Percentiles rank a stretch among this genome's conserved stretches.
Evolutionary conservation across 176 grass and related monocot species (phyloP).

Genomic region (Saccharum officinarum): DNA sequence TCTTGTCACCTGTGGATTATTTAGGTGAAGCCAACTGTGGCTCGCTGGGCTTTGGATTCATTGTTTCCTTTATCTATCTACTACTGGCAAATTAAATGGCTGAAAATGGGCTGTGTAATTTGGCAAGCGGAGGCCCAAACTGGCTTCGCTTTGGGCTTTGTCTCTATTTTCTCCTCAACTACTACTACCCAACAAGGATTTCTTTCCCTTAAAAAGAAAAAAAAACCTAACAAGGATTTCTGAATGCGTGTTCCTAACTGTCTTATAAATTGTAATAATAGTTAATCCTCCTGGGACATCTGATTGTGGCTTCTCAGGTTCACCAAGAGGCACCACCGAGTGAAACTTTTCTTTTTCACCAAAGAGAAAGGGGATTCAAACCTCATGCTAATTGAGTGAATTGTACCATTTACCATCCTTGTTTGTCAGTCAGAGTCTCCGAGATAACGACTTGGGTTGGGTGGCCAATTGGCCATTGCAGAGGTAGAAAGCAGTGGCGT

Average conservation of each 20-base stretch:
- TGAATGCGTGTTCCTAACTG: neutral
- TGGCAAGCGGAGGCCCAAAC: neutral
- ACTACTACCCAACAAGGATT: neutral
- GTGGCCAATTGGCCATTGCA: neutral
- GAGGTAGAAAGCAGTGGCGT: neutral
- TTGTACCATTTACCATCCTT: neutral
- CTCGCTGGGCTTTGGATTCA: neutral
- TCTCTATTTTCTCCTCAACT: neutral
- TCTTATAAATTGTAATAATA: neutral
- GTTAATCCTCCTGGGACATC: neutral
- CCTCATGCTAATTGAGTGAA: neutral
- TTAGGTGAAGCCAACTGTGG: neutral
- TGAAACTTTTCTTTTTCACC: neutral
- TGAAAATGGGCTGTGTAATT: neutral
- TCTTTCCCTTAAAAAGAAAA: too few relatives aligned
- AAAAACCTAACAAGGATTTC: neutral
- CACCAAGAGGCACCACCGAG: neutral
- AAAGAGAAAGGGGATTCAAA: neutral
- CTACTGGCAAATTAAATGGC: neutral
- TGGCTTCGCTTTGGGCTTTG: neutral
- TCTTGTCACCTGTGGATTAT: slow-evolving; percentile 9
- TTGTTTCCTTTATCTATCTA: neutral
- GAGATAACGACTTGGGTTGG: neutral
- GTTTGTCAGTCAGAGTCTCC: neutral
- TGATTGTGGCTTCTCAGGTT: neutral